phyloP scores from a whole-genome alignment of 2,329 filamentous ascomycete species.

The Cladosporium sp. region DNA sequence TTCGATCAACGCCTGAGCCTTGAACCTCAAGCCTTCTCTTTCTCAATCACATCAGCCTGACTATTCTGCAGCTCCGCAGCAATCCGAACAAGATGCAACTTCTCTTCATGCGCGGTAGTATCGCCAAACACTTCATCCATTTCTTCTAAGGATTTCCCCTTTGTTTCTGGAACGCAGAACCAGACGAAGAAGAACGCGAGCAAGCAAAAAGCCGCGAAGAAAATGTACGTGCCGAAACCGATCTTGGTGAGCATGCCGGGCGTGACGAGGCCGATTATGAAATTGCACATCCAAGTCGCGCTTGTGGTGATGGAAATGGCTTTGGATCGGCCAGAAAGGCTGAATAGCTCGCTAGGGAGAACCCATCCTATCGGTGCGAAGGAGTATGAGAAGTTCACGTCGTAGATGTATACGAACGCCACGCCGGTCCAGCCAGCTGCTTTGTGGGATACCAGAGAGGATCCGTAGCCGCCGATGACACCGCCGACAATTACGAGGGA shows the following conservation, averaged over 20 bases:
- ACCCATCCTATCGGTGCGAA: conserved; percentile 18
- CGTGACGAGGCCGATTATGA: conserved; percentile 36
- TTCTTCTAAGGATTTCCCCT: conserved; percentile 1
- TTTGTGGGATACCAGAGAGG: conserved; percentile 38
- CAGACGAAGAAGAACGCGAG: conserved; percentile 1
- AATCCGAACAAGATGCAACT: conserved; percentile 1
- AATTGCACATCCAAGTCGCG: conserved; percentile 60
- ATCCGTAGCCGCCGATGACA: conserved; percentile 47
- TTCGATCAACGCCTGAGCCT: too few species aligned
- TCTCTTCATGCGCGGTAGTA: conserved; percentile 1
- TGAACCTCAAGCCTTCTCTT: background rate
- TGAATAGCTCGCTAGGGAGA: conserved; percentile 54
- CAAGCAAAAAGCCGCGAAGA: conserved; percentile 51
- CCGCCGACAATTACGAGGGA: conserved; percentile 44
- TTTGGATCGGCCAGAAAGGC: conserved; percentile 54
- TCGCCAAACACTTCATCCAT: conserved; percentile 6
- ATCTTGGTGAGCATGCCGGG: conserved; percentile 15
- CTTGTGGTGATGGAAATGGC: conserved; percentile 57
- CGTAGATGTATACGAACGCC: conserved; percentile 17
- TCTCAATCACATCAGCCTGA: background rate
- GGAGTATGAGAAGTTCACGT: conserved; percentile 52
- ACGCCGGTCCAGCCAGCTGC: conserved; percentile 36
- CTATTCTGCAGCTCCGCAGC: conserved; percentile 1
- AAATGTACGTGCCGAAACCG: conserved; percentile 52
- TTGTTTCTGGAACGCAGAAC: background rate